Percentiles rank a stretch among this genome's conserved stretches.
These are phyloP conservation scores for Austroboletus novae-zelandiae DNA, from an alignment of 1,284 basidiomycete genomes.

Conservation along the genomic window DNA sequence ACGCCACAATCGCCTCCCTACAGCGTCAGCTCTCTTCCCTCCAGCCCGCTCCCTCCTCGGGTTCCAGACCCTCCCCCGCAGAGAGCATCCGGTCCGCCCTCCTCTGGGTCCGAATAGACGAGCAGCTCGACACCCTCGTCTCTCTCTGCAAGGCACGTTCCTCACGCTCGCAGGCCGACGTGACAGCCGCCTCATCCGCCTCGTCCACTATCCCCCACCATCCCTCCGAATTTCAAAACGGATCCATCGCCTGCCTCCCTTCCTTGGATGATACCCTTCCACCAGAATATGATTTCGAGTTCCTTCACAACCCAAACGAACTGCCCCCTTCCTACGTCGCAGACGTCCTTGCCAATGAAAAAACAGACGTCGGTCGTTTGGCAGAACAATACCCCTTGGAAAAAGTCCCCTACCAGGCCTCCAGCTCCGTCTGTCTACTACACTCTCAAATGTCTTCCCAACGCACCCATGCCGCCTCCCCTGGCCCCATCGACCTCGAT, in stretches of 20 bases:
- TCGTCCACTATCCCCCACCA: background rate
- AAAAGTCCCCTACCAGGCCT: slow-evolving; percentile 13
- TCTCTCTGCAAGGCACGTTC: slow-evolving; percentile 61
- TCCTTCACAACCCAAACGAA: slow-evolving; percentile 43
- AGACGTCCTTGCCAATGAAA: slow-evolving; percentile 36
- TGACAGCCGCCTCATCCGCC: background rate
- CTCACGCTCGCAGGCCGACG: background rate
- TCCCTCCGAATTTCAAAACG: background rate
- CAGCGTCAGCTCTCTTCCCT: slow-evolving; percentile 68
- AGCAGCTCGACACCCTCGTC: slow-evolving; percentile 67
- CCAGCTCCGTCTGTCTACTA: background rate
- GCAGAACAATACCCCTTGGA: slow-evolving; percentile 20
- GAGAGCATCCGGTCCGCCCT: slow-evolving; percentile 62
- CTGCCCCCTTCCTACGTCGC: slow-evolving; percentile 13
- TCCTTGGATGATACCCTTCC: slow-evolving; percentile 49
- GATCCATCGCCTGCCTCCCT: slow-evolving; percentile 24
- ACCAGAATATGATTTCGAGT: slow-evolving; percentile 63
- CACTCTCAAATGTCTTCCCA: slow-evolving; percentile 41
- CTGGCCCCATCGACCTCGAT: slow-evolving; percentile 75
- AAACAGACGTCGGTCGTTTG: background rate
- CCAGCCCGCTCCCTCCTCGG: slow-evolving; percentile 37
- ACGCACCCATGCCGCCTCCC: slow-evolving; percentile 36
- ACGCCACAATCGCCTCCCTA: slow-evolving; percentile 57
- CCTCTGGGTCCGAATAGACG: slow-evolving; percentile 72
- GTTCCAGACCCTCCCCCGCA: slow-evolving; percentile 41